Base-by-base conservation (phyloP, 768 basidiomycete genomes). In the Lyophyllum shimeji region DNA sequence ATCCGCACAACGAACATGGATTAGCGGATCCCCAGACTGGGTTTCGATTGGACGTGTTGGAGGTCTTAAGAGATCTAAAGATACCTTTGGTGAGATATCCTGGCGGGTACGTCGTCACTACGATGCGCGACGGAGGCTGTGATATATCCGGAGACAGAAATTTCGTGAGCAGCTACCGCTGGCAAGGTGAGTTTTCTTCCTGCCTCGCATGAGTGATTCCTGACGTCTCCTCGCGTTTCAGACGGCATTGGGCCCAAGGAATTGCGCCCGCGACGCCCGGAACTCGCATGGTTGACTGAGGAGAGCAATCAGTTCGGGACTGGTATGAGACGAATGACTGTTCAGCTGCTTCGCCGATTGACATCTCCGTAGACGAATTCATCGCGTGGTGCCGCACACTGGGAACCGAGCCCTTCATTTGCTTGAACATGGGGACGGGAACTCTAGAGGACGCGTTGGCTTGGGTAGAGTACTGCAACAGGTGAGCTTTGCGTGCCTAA, bases 401-500 rank as follows among this genome's bases (percentile, higher is more conserved):
- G 1, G 77, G 75, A 6, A 76, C 77, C 11, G 83, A 85, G 64
- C 85, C 84, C 1, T 85, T 77, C 63, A 77, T 86, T 46, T 82
- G 82, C 59, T 62, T 84, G 25, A 85, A 85, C 65, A 84, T 85
- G 84, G 85, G 83, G 4, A 84, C 83, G 0, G 83, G 85, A 3
- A 83, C 82, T 0, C 70, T 82, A 7, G 82, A 83, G 53, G 83
- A 85, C 40, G 83, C 83, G 0, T 67, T 86, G 21, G 77, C 74
- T 7, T 84, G 81, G 83, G 54, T 85, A 15, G 85, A 86, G 57
- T 86, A 85, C 65, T 85, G 83, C 64, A 85, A 85, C 56, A 79
- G 82, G 75, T 73, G 33, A 29, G 21, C 29, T 17, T 40, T 48
- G 15, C 21, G 2, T 17, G 6, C 17, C n/a, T 18, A 5, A 29